Conservation (phyloP, 345 rosid genomes). For the Eucalyptus sideroxylon region DNA sequence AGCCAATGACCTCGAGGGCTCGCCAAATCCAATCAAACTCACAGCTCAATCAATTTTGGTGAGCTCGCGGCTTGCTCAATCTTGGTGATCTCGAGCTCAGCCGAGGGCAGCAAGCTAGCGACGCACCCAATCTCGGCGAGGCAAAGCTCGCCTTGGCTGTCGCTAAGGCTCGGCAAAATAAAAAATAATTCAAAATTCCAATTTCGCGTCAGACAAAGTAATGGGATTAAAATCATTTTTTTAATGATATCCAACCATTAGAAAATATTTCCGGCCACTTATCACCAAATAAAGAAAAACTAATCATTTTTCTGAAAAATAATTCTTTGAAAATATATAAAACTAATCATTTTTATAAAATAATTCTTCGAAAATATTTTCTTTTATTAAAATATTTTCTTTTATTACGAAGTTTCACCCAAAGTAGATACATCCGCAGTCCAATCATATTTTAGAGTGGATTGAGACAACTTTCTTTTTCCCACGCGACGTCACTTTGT, state of each 20-base stretch:
- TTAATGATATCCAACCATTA: background rate
- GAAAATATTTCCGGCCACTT: accelerated
- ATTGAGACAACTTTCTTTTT: background rate
- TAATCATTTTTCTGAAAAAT: background rate
- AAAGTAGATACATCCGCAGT: background rate
- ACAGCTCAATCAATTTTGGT: background rate
- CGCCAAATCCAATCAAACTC: background rate
- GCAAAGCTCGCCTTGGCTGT: accelerated
- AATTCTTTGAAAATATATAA: background rate
- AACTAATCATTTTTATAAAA: accelerated
- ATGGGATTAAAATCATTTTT: background rate
- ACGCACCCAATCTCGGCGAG: accelerated
- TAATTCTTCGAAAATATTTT: background rate
- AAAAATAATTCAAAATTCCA: background rate
- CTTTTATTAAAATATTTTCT: too few relatives aligned
- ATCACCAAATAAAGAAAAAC: background rate
- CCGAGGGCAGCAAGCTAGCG: accelerated
- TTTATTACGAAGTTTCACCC: background rate
- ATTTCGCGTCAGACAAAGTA: accelerated
- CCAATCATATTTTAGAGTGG: background rate
- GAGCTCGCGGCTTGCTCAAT: accelerated
- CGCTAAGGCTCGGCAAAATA: background rate
- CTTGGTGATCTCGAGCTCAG: background rate
- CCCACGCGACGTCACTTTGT: background rate
- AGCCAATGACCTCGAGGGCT: background rate